A percentile compares a stretch with the other conserved stretches of the same genome.
Evolutionary conservation across 768 basidiomycete genomes (phyloP).

Genomic region (Omphalotus guepiniiformis): DNA sequence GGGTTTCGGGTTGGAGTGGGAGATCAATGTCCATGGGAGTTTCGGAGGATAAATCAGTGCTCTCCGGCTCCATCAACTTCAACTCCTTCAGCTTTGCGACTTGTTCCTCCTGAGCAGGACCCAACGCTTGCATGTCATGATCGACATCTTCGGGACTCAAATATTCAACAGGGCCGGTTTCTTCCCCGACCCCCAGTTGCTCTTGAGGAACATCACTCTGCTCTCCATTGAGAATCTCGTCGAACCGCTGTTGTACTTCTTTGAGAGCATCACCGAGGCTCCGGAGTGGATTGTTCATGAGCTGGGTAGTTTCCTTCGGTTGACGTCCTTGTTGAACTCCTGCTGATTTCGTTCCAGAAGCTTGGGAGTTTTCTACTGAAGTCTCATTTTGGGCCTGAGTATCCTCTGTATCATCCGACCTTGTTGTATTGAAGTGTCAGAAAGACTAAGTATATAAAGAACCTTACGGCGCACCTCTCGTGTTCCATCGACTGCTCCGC

Average conservation of each 20-base stretch:
- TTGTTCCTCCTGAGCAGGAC: constrained; percentile 81
- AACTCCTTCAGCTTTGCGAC: constrained; percentile 79
- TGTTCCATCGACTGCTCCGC: background rate
- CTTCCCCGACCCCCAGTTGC: constrained; percentile 27
- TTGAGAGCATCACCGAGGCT: constrained; percentile 80
- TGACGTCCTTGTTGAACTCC: too few relatives aligned
- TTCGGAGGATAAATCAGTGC: constrained; percentile 19
- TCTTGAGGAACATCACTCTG: constrained; percentile 30
- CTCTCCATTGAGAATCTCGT: constrained; percentile 62
- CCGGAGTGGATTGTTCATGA: constrained; percentile 55
- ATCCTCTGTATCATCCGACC: background rate
- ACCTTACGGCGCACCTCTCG: background rate
- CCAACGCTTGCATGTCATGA: constrained; percentile 84
- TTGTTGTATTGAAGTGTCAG: too few relatives aligned
- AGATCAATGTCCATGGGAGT: constrained; percentile 49
- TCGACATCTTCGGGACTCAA: constrained; percentile 62
- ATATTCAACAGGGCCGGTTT: constrained; percentile 67
- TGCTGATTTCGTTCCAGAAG: too few relatives aligned
- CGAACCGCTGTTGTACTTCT: constrained; percentile 78
- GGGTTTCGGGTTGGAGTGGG: constrained; percentile 16
- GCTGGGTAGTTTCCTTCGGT: constrained; percentile 29
- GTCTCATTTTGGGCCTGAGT: constrained; percentile 18
- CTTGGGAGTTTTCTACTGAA: too few relatives aligned
- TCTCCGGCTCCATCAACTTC: constrained; percentile 44
- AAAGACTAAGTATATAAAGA: too few relatives aligned